Conservation (phyloP, 1,284 basidiomycete species). For the Gymnopus androsaceus region DNA sequence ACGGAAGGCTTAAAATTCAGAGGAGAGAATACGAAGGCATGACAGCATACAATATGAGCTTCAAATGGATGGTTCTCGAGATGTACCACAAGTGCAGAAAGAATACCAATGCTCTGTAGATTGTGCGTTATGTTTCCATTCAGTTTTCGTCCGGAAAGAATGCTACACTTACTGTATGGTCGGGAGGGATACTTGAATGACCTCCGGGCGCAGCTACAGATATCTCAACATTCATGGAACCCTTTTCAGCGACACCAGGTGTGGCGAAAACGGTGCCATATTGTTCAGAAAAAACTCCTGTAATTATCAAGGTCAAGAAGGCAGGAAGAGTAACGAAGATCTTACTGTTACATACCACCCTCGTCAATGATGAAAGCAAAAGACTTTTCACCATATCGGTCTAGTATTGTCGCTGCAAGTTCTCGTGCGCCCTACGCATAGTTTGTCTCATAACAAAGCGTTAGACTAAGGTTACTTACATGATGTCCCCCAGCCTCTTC, state of each 20-base stretch:
- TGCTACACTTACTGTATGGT: constrained; percentile 33
- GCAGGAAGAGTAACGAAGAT: background rate
- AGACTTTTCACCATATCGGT: constrained; percentile 47
- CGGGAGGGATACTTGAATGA: constrained; percentile 54
- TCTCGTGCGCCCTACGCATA: constrained; percentile 40
- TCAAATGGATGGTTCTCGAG: constrained; percentile 44
- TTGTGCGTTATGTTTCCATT: background rate
- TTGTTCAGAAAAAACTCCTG: constrained; percentile 25
- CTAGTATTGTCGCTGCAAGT: constrained; percentile 41
- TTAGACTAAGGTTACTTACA: constrained; percentile 22
- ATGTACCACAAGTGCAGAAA: constrained; percentile 41
- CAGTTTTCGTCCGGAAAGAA: too few species aligned
- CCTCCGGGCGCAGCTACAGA: constrained; percentile 50
- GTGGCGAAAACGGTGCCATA: constrained; percentile 35
- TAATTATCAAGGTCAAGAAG: background rate
- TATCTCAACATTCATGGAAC: constrained; percentile 49
- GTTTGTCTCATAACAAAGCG: background rate
- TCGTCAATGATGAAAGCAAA: constrained; percentile 51
- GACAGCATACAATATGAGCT: constrained; percentile 25
- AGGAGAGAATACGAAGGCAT: background rate
- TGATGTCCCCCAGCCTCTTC: constrained; percentile 55
- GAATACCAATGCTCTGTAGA: constrained; percentile 46
- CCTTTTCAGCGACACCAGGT: constrained; percentile 59
- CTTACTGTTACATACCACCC: constrained; percentile 33
- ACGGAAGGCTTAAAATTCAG: constrained; percentile 6